Evolutionary conservation across 768 basidiomycete genomes (phyloP).

Genomic region (Lyophyllum semitale): DNA sequence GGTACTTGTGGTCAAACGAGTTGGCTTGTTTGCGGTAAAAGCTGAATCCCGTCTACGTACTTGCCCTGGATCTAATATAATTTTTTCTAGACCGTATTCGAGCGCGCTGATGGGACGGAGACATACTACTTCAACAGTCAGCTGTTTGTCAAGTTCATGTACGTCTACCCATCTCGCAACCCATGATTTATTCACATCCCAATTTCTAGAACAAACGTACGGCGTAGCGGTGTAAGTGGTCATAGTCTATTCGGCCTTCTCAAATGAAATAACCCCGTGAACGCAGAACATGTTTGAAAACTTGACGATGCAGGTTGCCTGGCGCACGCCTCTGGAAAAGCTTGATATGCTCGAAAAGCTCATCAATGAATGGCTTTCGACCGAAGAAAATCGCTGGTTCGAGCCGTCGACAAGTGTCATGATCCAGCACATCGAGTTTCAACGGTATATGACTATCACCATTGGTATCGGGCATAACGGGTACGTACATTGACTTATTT

Average conservation of each 20-base stretch:
- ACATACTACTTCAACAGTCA: constrained; percentile 84
- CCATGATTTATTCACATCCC: neutral
- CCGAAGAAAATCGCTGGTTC: constrained; percentile 81
- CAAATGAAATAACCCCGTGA: constrained; percentile 9
- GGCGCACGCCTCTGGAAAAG: constrained; percentile 74
- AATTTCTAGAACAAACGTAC: constrained; percentile 60
- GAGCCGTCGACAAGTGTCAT: constrained; percentile 65
- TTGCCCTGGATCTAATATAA: neutral
- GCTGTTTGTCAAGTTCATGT: constrained; percentile 77
- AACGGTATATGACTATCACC: constrained; percentile 67
- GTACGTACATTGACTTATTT: constrained; percentile 22
- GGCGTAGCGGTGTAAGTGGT: constrained; percentile 62
- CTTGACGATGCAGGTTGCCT: constrained; percentile 70
- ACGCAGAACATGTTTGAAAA: constrained; percentile 68
- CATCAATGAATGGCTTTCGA: constrained; percentile 75
- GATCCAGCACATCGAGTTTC: constrained; percentile 64
- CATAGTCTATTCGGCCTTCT: neutral
- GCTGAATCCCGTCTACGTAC: neutral
- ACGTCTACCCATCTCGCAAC: constrained; percentile 19
- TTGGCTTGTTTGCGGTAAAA: constrained; percentile 73
- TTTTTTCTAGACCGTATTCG: constrained; percentile 60
- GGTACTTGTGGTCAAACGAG: constrained; percentile 75
- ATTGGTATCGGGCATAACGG: constrained; percentile 64
- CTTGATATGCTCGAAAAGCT: constrained; percentile 67
- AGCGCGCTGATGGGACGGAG: constrained; percentile 73